Conservation (phyloP, 2,329 filamentous ascomycete genomes). For the Botrytis paeoniae region DNA sequence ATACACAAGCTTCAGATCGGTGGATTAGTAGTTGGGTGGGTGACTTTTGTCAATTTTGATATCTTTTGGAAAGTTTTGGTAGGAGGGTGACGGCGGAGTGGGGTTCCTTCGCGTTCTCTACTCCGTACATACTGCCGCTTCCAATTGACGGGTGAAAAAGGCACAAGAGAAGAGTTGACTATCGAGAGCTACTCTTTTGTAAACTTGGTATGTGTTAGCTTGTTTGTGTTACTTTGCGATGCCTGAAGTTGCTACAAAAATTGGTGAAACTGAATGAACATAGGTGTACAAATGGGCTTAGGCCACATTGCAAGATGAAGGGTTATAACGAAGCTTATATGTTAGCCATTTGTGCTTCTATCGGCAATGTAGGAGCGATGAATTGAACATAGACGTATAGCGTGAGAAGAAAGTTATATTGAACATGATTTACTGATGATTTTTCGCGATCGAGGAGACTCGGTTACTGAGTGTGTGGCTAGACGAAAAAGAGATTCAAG, state of each 20-base stretch:
- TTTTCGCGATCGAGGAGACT: neutral
- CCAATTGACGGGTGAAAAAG: fast-evolving
- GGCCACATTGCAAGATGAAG: neutral
- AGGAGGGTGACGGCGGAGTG: neutral
- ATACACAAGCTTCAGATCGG: slow-evolving; percentile 12
- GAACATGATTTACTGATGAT: neutral
- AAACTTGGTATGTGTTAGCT: neutral
- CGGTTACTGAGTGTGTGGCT: neutral
- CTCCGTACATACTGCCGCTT: neutral
- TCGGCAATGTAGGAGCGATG: neutral
- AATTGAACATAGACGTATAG: too few relatives aligned
- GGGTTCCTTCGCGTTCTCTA: fast-evolving
- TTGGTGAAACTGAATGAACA: neutral
- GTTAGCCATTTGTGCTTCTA: neutral
- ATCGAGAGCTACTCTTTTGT: neutral
- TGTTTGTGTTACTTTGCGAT: neutral
- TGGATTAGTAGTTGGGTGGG: slow-evolving; percentile 11
- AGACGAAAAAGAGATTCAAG: neutral
- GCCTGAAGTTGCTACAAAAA: neutral
- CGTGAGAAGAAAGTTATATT: neutral
- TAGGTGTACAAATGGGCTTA: neutral
- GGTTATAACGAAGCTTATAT: fast-evolving
- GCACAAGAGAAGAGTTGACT: fast-evolving
- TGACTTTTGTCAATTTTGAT: neutral
- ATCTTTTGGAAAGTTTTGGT: neutral